Percentiles rank a stretch among this genome's conserved stretches.
Conservation (phyloP, 2,329 filamentous ascomycete species). For the Ophiostoma australiae region DNA sequence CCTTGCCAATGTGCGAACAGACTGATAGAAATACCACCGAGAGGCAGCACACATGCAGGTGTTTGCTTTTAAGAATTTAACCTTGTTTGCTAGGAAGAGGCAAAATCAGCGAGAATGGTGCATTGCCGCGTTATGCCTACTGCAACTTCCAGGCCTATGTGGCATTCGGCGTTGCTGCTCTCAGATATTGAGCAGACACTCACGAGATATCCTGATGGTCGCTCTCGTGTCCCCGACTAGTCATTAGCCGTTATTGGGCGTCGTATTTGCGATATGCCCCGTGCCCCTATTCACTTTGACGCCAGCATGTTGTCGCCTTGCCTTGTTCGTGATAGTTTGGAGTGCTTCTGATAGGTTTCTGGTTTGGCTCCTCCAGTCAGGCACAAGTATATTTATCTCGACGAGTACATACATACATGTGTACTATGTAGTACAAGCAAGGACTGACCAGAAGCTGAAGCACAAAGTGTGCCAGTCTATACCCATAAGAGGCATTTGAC, state of each 20-base stretch:
- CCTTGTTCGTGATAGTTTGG: background rate
- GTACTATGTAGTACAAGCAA: background rate
- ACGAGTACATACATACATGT: background rate
- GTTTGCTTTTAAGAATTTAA: background rate
- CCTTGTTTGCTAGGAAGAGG: background rate
- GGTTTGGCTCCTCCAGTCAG: background rate
- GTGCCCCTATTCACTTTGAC: background rate
- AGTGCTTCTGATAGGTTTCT: background rate
- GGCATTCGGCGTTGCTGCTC: background rate
- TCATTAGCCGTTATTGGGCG: background rate
- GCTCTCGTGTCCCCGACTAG: background rate
- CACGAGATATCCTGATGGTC: background rate
- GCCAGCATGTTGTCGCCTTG: background rate
- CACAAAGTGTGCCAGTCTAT: slow-evolving; percentile 5
- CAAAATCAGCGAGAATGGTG: background rate
- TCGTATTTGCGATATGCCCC: background rate
- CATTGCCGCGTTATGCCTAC: background rate
- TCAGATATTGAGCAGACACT: background rate
- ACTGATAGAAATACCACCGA: background rate
- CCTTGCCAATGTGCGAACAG: background rate
- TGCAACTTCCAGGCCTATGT: background rate
- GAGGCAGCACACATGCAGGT: background rate
- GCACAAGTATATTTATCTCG: background rate
- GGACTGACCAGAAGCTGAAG: background rate
- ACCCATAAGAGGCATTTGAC: background rate